phyloP scores from a whole-genome alignment of 768 basidiomycete genomes.

The Infundibulicybe gibba region DNA sequence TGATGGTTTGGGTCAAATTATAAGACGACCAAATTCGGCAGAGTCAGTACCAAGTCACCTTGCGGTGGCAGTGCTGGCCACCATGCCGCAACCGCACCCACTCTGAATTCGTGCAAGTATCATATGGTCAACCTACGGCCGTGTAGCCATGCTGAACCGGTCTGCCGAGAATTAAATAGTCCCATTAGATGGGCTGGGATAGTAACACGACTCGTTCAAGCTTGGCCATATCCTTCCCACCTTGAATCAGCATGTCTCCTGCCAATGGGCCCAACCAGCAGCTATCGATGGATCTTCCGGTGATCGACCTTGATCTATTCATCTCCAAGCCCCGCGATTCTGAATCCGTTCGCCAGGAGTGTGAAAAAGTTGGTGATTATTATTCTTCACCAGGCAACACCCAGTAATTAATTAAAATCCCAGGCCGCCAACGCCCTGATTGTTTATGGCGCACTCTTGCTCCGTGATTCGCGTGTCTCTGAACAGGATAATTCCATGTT shows the following conservation, averaged over 20 bases:
- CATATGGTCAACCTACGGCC: no score
- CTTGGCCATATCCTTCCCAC: not conserved
- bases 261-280: constrained; percentile 15
- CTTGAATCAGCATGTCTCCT: no score
- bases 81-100: no score
- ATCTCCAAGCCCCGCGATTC: constrained; percentile 41
- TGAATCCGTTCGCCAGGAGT: constrained; percentile 53
- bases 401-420: constrained; percentile 3
- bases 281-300: constrained; percentile 55
- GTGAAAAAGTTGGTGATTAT: constrained; percentile 47
- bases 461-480: constrained; percentile 81
- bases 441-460: constrained; percentile 79
- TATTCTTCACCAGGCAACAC: constrained; percentile 1
- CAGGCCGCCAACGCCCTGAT: constrained; percentile 83
- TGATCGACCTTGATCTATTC: constrained; percentile 78
- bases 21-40: constrained; percentile 1
- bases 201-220: not conserved
- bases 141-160: not conserved
- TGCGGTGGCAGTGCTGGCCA: no score
- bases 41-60: constrained; percentile 7
- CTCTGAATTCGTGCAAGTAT: no score
- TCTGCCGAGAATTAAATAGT: not conserved
- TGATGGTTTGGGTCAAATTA: constrained; percentile 26
- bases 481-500: constrained; percentile 80
- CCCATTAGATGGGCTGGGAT: not conserved